phyloP scores from a whole-genome alignment of 2,329 filamentous ascomycete genomes.

The Chrysoporthe deuterocubensis region DNA sequence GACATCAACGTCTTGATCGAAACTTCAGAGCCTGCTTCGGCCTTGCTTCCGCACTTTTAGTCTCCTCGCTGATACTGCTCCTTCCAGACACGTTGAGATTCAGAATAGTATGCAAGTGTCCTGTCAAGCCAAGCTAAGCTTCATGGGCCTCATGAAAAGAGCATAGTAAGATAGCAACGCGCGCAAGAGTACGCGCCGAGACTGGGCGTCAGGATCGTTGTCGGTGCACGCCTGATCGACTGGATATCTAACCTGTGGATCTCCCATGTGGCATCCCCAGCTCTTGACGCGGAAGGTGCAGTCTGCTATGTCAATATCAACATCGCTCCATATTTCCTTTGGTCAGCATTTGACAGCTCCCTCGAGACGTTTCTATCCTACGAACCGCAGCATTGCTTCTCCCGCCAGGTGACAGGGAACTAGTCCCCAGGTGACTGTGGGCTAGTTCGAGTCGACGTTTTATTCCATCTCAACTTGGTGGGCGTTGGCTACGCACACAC shows the following conservation, averaged over 20 bases:
- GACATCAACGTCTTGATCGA: slow-evolving; percentile 17
- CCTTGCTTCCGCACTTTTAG: background rate
- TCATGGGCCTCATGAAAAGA: background rate
- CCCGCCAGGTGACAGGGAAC: background rate
- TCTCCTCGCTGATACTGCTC: background rate
- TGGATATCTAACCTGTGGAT: slow-evolving; percentile 9
- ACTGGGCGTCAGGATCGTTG: background rate
- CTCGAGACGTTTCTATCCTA: background rate
- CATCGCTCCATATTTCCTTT: background rate
- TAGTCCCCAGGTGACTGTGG: background rate
- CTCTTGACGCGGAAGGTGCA: background rate
- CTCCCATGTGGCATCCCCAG: background rate
- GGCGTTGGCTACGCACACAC: background rate
- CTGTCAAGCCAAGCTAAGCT: background rate
- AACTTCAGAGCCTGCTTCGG: slow-evolving; percentile 8
- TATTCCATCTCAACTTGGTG: background rate
- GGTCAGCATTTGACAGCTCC: background rate
- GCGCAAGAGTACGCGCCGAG: background rate
- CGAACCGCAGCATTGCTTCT: background rate
- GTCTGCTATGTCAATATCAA: background rate
- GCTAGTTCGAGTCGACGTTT: background rate
- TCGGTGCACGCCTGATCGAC: slow-evolving; percentile 9
- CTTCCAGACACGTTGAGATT: slow-evolving; percentile 16
- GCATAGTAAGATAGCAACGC: background rate
- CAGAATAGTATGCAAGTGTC: slow-evolving; percentile 12